Percentiles rank a stretch among this genome's conserved stretches.
Conservation (phyloP, 225 moss, liverwort and hornwort species). For the Antitrichia curtipendula region DNA sequence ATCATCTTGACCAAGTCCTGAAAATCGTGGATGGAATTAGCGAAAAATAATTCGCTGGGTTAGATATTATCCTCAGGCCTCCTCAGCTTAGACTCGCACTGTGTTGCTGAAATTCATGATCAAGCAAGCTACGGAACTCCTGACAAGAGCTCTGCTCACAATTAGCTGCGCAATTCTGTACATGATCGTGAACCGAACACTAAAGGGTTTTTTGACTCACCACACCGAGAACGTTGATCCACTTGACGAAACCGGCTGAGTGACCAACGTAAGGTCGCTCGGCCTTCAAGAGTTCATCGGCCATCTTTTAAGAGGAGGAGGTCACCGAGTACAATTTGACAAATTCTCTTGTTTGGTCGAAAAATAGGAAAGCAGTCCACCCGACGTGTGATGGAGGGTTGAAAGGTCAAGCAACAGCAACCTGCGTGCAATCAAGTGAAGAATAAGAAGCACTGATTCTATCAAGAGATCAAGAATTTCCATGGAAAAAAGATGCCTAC, state of each 20-base stretch:
- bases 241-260: neutral
- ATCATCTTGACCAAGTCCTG: neutral
- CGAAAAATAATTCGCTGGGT: neutral
- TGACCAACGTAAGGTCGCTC: neutral
- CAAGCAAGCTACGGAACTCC: neutral
- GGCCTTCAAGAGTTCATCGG: neutral
- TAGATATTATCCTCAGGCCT: neutral
- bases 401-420: neutral
- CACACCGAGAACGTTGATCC: conserved; percentile 17
- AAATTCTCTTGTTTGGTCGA: neutral
- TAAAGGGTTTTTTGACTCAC: neutral
- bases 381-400: neutral
- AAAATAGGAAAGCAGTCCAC: neutral
- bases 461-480: neutral
- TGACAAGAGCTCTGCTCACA: neutral
- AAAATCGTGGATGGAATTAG: neutral
- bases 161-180: neutral
- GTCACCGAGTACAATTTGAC: neutral
- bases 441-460: neutral
- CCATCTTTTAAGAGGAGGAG: neutral
- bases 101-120: neutral
- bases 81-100: neutral
- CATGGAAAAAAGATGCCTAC: neutral
- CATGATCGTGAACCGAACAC: neutral
- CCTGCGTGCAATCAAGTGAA: neutral